Conservation (phyloP, 768 basidiomycete genomes). For the Terana coerulea region DNA sequence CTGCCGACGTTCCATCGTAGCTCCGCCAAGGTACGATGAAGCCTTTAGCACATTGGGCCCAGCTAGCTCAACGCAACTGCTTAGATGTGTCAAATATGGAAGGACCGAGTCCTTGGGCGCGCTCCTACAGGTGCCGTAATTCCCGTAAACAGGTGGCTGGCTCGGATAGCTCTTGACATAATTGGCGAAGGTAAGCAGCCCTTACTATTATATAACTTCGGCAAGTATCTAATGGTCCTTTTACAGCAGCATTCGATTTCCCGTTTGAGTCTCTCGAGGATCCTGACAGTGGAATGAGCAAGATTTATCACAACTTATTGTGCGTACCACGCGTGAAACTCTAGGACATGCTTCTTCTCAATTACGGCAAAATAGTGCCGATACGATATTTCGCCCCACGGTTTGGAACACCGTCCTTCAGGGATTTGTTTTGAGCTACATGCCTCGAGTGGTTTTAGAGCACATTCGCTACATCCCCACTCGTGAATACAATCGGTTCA, state of each 20-base stretch:
- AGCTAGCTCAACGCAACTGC: too few relatives aligned
- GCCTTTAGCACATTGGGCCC: not conserved
- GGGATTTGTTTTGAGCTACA: conserved; percentile 23
- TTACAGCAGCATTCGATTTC: conserved; percentile 3
- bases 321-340: not conserved
- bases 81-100: conserved; percentile 9
- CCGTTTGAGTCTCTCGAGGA: conserved; percentile 34
- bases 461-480: conserved; percentile 27
- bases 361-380: conserved; percentile 21
- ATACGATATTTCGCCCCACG: conserved; percentile 23
- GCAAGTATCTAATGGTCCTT: not conserved
- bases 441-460: conserved; percentile 25
- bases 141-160: conserved; percentile 29
- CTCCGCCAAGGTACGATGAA: conserved; percentile 20
- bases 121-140: conserved; percentile 30
- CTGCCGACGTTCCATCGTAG: conserved; percentile 22
- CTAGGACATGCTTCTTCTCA: not conserved
- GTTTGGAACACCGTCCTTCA: conserved; percentile 23
- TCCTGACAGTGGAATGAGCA: not conserved
- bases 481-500: conserved; percentile 26
- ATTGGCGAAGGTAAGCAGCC: conserved; percentile 32
- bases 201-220: not conserved
- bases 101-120: conserved; percentile 32
- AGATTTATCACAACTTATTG: conserved; percentile 17
- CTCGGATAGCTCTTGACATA: conserved; percentile 33